Base-by-base conservation (phyloP, 1,139 yeast species). In the Torulaspora globosa region DNA sequence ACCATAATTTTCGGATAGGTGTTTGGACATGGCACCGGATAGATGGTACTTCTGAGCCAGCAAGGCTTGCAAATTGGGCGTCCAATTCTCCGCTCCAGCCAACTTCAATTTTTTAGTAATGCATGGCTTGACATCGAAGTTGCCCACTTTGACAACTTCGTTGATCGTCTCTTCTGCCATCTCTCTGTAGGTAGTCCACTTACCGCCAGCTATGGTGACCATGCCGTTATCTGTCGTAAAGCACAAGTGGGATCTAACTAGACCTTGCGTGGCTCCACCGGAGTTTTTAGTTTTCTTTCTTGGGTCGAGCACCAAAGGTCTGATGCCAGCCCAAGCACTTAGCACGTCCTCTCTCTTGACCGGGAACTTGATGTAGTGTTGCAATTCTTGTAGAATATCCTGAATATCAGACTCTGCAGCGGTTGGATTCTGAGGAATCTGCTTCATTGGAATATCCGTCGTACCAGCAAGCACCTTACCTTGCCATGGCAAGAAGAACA, bases 401-500 rank as follows among this genome's bases (percentile, higher is more conserved):
- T 84, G 82, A 55, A 90, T 89, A 65, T 90, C 97, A 54, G 83
- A 87, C 68, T 90, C 97, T 39, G 83, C 73, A 36, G 97, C 96
- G 46, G 80, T 74, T 43, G 97, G 97, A 70, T 82, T 82, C 54
- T 75, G 82, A 48, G 95, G 89, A 47, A 92, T 88, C 50, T 76
- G 74, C 56, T 78, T 79, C 68, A 83, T 70, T 41, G 89, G 87
- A 52, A 83, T 82, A 71, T 90, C 97, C 49, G 97, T 90, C 50
- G 97, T 90, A 67, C 97, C 97, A 51, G 96, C 96, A 60, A 90
- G 76, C 39, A 90, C 95, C 68, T 89, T 87, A 12, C 96, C 96
- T 73, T 89, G 97, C 97, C 97, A 90, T 59, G 97, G 97, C 68
- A 90, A 75, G 72, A 90, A 90, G 73, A 90, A 90, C 84, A 90